Conservation (phyloP, 169 alveolate genomes). For the Plasmodium yoelii region DNA sequence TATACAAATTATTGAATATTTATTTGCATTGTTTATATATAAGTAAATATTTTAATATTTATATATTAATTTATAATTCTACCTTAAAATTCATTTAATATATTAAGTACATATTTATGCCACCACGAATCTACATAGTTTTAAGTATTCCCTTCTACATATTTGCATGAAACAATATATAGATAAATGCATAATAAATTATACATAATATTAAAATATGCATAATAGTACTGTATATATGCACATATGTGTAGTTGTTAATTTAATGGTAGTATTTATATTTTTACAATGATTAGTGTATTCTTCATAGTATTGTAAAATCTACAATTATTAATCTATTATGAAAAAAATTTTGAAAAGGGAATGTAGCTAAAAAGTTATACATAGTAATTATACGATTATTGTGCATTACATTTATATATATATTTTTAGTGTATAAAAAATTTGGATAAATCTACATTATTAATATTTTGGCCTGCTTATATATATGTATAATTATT, state of each 20-base stretch:
- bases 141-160: not conserved
- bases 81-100: too few species aligned
- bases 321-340: conserved; percentile 18
- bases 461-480: too few species aligned
- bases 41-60: not conserved
- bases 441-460: too few species aligned
- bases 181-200: not conserved
- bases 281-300: conserved; percentile 44
- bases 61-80: not conserved
- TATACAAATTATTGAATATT: not conserved
- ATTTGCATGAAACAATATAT: not conserved
- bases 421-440: too few species aligned
- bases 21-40: not conserved
- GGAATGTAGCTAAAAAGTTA: too few species aligned
- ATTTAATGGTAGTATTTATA: not conserved
- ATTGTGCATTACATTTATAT: too few species aligned
- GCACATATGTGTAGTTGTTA: conserved; percentile 8
- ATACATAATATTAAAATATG: too few species aligned
- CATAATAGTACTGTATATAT: not conserved
- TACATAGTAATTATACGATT: too few species aligned
- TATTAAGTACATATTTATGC: not conserved
- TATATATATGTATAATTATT: too few species aligned
- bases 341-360: not conserved
- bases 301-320: conserved; percentile 35
- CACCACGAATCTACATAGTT: not conserved